These are phyloP conservation scores for Yarrowia sp. DNA, from an alignment of 805 yeast genomes.

Conservation along the genomic window DNA sequence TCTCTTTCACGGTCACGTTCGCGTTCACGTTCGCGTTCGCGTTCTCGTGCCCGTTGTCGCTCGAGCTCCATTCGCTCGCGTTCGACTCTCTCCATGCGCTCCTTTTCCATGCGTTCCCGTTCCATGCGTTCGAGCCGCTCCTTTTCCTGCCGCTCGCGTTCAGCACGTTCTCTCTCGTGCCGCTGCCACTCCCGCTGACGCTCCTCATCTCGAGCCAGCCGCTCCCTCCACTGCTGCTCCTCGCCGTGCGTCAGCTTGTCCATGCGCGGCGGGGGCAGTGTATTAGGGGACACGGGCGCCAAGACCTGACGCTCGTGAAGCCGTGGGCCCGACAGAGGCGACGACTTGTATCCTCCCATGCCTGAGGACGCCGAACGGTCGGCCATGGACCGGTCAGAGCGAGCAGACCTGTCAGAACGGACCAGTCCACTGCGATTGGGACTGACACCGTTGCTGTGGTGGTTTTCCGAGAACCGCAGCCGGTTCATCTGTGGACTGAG, in stretches of 20 bases:
- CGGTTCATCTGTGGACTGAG: conserved; percentile 20
- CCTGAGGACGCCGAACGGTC: neutral
- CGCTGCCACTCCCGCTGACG: neutral
- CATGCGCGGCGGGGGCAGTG: conserved; percentile 12
- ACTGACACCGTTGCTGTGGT: neutral
- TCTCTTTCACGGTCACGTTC: conserved; percentile 4
- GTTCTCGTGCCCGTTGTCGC: neutral
- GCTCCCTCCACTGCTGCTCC: conserved; percentile 17
- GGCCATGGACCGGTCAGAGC: conserved; percentile 6
- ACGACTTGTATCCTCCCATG: conserved; percentile 2
- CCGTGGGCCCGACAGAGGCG: conserved; percentile 9
- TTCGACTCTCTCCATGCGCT: neutral
- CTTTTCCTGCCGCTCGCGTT: conserved; percentile 3
- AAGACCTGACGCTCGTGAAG: neutral
- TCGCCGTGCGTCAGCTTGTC: neutral
- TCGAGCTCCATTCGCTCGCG: neutral
- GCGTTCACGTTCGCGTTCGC: neutral
- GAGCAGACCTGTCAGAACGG: conserved; percentile 2
- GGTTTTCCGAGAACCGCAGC: neutral
- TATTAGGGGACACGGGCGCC: conserved; percentile 4
- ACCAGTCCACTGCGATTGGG: conserved; percentile 17
- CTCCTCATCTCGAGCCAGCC: conserved; percentile 3
- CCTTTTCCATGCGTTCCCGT: conserved; percentile 11
- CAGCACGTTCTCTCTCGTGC: neutral
- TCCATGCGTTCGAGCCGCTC: neutral